Base-by-base conservation (phyloP, 306 rosid species). In the Urtica urens region DNA sequence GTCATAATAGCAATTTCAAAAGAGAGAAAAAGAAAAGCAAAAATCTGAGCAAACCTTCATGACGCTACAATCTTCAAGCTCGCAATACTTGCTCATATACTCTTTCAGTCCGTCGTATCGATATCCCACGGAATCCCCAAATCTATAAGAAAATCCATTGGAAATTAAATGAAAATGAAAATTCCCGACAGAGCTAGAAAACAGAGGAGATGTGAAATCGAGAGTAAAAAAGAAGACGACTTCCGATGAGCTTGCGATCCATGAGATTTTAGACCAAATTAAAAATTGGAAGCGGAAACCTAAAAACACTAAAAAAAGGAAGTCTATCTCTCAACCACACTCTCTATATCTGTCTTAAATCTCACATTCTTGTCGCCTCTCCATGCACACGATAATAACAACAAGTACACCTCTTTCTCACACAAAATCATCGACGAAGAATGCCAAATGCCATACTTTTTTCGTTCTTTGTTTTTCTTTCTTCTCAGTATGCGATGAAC, bases 171-270 rank as follows among this genome's bases (percentile, higher is more conserved):
- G 53, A 37, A 9, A 19, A 20, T 30, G 23, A 24, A 71, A n/a
- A n/a, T n/a, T n/a, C n/a, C n/a, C n/a, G n/a, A 24, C 28, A 49
- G 6, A 20, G 35, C 13, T 19, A 9, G 2, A 35, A 47, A n/a
- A 13, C 1, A 25, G 26, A 3, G 3, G n/a, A 21, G 35, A 35
- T 27, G 7, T 2, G 11, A 17, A 43, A n/a, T n/a, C 35, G 26
- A 67, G 18, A 4, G 18, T 31, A 9, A 2, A 35, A 0, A n/a
- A 16, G n/a, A 45, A 19, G 54, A 49, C 5, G 7, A 69, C 96
- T 73, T 49, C 81, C 96, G 93, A 86, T 93, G 23, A 86, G 88
- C 73, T 86, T 86, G 43, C 96, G 93, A 64, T 86, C 96, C 96
- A 86, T 86, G 43, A 47, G 53, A 17, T 1, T 13, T 22, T 8